Conservation (phyloP, 2,329 filamentous ascomycete species). For the Fusarium globosum region DNA sequence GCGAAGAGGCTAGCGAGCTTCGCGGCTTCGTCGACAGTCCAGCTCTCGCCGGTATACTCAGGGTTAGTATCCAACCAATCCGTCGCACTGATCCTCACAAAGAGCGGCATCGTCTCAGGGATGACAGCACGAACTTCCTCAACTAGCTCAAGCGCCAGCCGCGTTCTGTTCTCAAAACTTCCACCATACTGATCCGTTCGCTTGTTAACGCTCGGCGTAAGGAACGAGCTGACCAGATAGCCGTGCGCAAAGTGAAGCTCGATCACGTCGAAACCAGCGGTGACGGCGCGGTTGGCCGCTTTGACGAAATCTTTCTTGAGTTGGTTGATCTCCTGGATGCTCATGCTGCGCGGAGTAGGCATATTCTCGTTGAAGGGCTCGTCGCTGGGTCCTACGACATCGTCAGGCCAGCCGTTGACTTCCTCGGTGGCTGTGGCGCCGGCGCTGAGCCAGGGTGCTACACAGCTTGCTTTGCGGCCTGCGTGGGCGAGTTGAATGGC, state of each 20-base stretch:
- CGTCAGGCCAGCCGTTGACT: constrained; percentile 63
- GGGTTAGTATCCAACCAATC: constrained; percentile 78
- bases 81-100: constrained; percentile 77
- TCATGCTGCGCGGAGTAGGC: constrained; percentile 72
- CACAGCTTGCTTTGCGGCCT: constrained; percentile 65
- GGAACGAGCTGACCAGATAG: constrained; percentile 77
- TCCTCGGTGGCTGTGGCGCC: constrained; percentile 59
- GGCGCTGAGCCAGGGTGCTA: constrained; percentile 66
- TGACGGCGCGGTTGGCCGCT: constrained; percentile 65
- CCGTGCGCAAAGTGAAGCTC: constrained; percentile 84
- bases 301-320: constrained; percentile 71
- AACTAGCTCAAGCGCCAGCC: constrained; percentile 75
- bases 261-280: constrained; percentile 74
- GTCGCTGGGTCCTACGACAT: constrained; percentile 59
- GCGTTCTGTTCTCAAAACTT: constrained; percentile 76
- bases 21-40: constrained; percentile 73
- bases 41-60: constrained; percentile 66
- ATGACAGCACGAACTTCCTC: constrained; percentile 71
- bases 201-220: constrained; percentile 76
- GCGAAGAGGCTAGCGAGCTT: constrained; percentile 72
- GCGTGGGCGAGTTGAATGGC: constrained; percentile 78
- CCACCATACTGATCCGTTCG: constrained; percentile 76
- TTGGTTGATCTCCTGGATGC: constrained; percentile 70
- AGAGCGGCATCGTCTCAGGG: constrained; percentile 75
- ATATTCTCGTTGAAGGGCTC: constrained; percentile 68